Evolutionary conservation across 2,329 filamentous ascomycete species (phyloP), one percentile per base, ranked within the genome.

Genomic region (Kalmusia sp.): DNA sequence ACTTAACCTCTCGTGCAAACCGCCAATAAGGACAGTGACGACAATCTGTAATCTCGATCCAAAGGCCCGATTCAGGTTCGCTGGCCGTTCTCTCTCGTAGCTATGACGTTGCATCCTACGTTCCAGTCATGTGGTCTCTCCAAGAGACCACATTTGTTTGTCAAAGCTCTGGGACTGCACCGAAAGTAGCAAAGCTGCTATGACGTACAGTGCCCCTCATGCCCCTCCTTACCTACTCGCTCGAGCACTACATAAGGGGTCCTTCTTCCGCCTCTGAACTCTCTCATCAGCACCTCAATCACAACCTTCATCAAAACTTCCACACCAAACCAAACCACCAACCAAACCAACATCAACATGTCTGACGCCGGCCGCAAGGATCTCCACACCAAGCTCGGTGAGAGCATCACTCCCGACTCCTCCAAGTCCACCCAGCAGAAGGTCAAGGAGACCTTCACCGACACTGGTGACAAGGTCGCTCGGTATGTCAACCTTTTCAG

Each of bases 361-460:
- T 83, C 85, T 80, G 85, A 87, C 76, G 49, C 74, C 64, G 80
- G 79, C 68, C 84, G 85, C 82, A 87, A 87, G 77, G 83, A 85
- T 75, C 80, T 85, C 74, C 67, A 73, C 62, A 69, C 77, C 76
- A 82, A 86, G 82, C 75, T 79, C 57, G 74, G 76, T 68, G 83
- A 87, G 80, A 77, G 80, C 65, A 58, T 84, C 52, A 84, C 79
- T 64, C 85, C 85, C 54, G 80, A 87, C 72, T 79, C 79, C 68
- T 73, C 80, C 75, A 87, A 88, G 79, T 86, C 84, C 57, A 85
- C 83, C 64, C 75, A 79, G 65, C 76, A 86, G 59, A 84, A 86
- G 79, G 61, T 81, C 58, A 82, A 81, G 71, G 84, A 87, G 73
- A 70, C 73, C 50, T 44, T 82, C 68, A 86, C 83, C 57, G 82